Evolutionary conservation across 148 eudicot genomes (phyloP).

Genomic region (Chenopodium quinoa): DNA sequence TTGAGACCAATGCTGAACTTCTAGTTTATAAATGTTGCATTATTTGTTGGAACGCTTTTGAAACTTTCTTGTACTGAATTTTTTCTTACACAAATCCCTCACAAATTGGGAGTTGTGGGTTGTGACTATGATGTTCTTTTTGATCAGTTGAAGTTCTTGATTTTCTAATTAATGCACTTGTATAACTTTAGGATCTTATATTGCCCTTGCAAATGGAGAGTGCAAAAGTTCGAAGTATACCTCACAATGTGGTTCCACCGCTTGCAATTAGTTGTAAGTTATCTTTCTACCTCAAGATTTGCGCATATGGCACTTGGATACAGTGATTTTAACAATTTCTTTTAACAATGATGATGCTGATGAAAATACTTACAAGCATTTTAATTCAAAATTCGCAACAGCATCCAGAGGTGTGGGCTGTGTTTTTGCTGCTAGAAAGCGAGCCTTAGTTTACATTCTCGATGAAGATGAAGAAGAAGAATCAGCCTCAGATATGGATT

Average conservation of each 20-base stretch:
- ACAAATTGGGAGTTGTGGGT: background rate
- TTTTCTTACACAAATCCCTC: background rate
- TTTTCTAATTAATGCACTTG: background rate
- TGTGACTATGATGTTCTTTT: background rate
- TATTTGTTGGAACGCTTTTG: background rate
- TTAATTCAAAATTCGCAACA: conserved; percentile 26
- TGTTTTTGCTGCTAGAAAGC: conserved; percentile 81
- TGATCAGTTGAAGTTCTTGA: background rate
- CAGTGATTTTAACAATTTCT: background rate
- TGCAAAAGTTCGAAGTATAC: conserved; percentile 78
- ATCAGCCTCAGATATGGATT: conserved; percentile 67
- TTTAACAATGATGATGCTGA: background rate
- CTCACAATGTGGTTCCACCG: conserved; percentile 70
- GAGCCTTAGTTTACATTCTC: conserved; percentile 95
- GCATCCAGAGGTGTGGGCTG: conserved; percentile 98
- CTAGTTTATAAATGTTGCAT: background rate
- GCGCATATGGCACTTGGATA: background rate
- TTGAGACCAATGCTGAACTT: background rate
- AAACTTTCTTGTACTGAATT: background rate
- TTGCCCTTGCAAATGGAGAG: conserved; percentile 60
- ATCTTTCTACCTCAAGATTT: conserved; percentile 15
- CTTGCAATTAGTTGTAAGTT: conserved; percentile 94
- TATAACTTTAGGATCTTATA: conserved; percentile 47
- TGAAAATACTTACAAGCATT: too few species aligned
- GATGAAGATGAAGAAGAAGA: conserved; percentile 99